Evolutionary conservation across 352 stramenopile species (phyloP), one percentile per base, ranked within the genome.

Genomic region (Elongisporangium prolatum): DNA sequence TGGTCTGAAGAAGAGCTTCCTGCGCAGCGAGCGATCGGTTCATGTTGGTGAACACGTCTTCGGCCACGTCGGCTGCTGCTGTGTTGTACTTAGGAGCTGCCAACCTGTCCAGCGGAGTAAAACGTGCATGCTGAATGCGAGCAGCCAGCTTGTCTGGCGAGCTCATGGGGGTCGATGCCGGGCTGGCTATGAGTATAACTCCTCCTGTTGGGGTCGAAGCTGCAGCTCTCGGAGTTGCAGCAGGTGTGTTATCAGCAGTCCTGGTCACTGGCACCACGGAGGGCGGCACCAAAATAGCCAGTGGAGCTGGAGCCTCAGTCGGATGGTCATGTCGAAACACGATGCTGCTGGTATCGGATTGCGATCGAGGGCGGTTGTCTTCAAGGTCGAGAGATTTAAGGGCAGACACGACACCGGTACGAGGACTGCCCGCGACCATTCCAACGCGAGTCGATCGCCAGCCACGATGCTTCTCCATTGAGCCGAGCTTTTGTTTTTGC

Each of bases 11-110:
- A 50, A 88, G 54, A 28, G 63, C 67, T 28, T 80, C 68, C 47
- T 88, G 77, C 49, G 85, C 63, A 5, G 73, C 69, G 55, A 88
- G 77, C 14, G 75, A 85, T 24, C 72, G 63, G 40, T 88, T 67
- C 77, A 88, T 83, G 21, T 70, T 50, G 25, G 72, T 56, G 47
- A 78, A 77, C 28, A 40, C 28, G 28, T 40, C 28, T 9, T 40
- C 28, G 8, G 28, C 28, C 28, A 2, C 8, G 28, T 40, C 28
- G 9, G 28, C 28, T 40, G 28, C 28, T 40, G 28, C 28, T 14
- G 28, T 9, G 9, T 40, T 40, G 28, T 40, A 40, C 28, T 40
- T 40, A 9, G 28, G 28, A 8, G 14, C 1, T 13, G 28, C 28
- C 28, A 40, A 9, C 28, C 14, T 40, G 14, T 40, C 28, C 28